phyloP scores from a whole-genome alignment of 495 filamentous ascomycete genomes.

The Neurospora sp. region DNA sequence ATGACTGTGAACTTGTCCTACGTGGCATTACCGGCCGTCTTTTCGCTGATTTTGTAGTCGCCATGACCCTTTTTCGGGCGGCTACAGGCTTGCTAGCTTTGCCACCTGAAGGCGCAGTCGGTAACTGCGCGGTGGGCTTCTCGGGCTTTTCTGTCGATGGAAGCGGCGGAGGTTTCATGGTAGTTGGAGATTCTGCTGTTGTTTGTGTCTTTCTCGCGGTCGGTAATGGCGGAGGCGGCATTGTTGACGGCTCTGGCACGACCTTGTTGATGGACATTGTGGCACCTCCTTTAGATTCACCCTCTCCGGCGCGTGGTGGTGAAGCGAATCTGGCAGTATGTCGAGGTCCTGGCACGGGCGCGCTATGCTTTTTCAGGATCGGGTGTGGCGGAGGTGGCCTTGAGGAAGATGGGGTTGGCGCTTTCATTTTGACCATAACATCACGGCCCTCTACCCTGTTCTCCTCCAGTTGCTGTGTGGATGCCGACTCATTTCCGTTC shows the following conservation, averaged over 20 bases:
- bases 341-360: slow-evolving; percentile 34
- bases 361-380: slow-evolving; percentile 43
- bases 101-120: not conserved
- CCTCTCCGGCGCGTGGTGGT: slow-evolving; percentile 32
- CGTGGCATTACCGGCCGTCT: slow-evolving; percentile 29
- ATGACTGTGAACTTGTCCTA: slow-evolving; percentile 33
- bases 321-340: slow-evolving; percentile 44
- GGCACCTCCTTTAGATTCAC: slow-evolving; percentile 14
- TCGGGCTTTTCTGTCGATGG: slow-evolving; percentile 1
- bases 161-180: slow-evolving; percentile 16
- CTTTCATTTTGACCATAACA: slow-evolving; percentile 9
- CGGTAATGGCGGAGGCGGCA: slow-evolving; percentile 12
- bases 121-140: not conserved
- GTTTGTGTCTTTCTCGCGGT: not conserved
- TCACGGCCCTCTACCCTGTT: slow-evolving; percentile 4
- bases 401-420: slow-evolving; percentile 19
- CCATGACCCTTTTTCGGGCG: slow-evolving; percentile 27
- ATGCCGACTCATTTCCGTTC: not conserved
- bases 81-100: not conserved
- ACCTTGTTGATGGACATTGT: slow-evolving; percentile 11
- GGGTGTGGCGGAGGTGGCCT: slow-evolving; percentile 31
- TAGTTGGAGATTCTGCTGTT: not conserved
- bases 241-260: slow-evolving; percentile 5
- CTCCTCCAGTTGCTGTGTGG: not conserved
- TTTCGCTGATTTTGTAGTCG: slow-evolving; percentile 22